These are phyloP conservation scores for Chrysoporthe austroafricana DNA, from an alignment of 2,329 filamentous ascomycete genomes.

Conservation along the genomic window DNA sequence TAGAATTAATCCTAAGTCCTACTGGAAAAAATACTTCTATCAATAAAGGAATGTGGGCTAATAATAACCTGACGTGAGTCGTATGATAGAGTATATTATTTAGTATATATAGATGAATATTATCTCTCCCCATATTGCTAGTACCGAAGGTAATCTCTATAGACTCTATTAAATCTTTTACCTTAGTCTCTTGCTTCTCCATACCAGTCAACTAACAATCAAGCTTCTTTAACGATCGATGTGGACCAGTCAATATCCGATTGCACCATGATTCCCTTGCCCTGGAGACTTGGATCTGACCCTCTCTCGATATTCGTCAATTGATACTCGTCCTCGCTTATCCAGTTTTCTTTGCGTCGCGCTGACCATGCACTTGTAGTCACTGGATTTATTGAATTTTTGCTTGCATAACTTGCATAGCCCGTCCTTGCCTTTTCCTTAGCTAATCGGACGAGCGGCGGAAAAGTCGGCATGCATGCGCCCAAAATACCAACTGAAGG, in stretches of 20 bases:
- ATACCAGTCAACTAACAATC: not conserved
- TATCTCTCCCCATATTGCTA: too few relatives aligned
- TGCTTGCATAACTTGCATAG: not conserved
- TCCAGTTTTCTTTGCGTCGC: not conserved
- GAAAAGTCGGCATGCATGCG: slow-evolving; percentile 24
- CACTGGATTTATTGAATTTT: not conserved
- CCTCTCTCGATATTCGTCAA: slow-evolving; percentile 1
- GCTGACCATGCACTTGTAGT: not conserved
- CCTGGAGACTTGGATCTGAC: not conserved
- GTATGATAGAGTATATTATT: too few relatives aligned
- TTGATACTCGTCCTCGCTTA: slow-evolving; percentile 11
- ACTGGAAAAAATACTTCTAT: too few relatives aligned
- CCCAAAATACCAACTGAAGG: slow-evolving; percentile 11
- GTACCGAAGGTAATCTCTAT: too few relatives aligned
- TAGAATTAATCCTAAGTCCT: too few relatives aligned
- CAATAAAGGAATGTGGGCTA: too few relatives aligned
- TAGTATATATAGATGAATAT: too few relatives aligned
- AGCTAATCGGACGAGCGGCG: not conserved
- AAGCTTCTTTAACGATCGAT: not conserved
- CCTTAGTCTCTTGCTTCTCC: too few relatives aligned
- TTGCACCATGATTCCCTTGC: slow-evolving; percentile 11
- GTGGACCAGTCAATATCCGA: slow-evolving; percentile 6
- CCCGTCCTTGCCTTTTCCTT: not conserved
- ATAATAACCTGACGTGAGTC: too few relatives aligned
- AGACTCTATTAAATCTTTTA: too few relatives aligned